phyloP scores from a whole-genome alignment of 192 early-diverging fungal species.

The Podila minutissima region DNA sequence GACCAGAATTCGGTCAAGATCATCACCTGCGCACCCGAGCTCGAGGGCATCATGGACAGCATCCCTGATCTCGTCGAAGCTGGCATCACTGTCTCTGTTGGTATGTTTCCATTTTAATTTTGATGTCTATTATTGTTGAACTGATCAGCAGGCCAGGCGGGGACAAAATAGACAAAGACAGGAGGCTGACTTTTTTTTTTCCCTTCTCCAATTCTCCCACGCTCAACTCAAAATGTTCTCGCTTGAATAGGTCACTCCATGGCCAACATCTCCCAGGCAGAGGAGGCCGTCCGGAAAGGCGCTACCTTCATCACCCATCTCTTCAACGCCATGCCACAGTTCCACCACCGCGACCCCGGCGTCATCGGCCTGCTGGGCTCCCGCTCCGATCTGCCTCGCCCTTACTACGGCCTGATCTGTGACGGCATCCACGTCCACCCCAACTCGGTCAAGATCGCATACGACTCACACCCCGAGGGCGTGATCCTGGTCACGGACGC shows the following conservation, averaged over 20 bases:
- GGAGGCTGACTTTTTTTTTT: neutral
- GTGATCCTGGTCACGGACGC: slow-evolving; percentile 86
- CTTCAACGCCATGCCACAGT: slow-evolving; percentile 89
- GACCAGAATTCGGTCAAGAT: slow-evolving; percentile 68
- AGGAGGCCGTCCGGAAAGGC: slow-evolving; percentile 66
- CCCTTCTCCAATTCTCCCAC: slow-evolving; percentile 1
- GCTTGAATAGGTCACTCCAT: slow-evolving; percentile 68
- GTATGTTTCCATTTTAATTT: slow-evolving; percentile 38
- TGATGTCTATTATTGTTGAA: neutral
- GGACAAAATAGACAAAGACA: neutral
- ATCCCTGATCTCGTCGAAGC: slow-evolving; percentile 72
- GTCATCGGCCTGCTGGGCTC: slow-evolving; percentile 81
- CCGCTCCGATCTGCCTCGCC: slow-evolving; percentile 60
- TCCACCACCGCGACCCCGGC: slow-evolving; percentile 90
- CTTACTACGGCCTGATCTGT: slow-evolving; percentile 87
- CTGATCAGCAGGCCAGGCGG: neutral
- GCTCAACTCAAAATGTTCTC: neutral
- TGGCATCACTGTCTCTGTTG: slow-evolving; percentile 74
- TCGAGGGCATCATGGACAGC: slow-evolving; percentile 73
- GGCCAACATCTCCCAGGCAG: slow-evolving; percentile 70
- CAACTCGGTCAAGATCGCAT: slow-evolving; percentile 83
- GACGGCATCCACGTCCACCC: slow-evolving; percentile 87
- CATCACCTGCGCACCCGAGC: slow-evolving; percentile 83
- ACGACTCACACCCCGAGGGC: slow-evolving; percentile 80
- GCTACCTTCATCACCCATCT: slow-evolving; percentile 83